phyloP scores from a whole-genome alignment of 768 basidiomycete genomes.

The Pleurotus citrinopileatus region DNA sequence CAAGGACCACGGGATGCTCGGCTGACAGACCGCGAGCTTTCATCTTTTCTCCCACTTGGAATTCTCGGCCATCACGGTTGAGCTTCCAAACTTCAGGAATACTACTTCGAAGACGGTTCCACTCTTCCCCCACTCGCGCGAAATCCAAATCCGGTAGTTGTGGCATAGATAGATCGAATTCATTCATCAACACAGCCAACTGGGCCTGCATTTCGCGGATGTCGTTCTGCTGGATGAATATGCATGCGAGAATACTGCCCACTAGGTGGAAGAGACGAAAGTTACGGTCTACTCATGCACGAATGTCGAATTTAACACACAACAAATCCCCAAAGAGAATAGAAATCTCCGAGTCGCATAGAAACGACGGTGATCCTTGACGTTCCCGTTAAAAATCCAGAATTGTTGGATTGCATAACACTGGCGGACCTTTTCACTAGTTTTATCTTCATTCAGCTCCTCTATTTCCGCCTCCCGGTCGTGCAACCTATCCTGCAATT shows the following conservation, averaged over 20 bases:
- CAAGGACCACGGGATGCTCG: conserved; percentile 76
- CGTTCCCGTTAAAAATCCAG: not conserved
- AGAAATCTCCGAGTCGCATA: conserved; percentile 48
- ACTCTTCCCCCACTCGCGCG: conserved; percentile 67
- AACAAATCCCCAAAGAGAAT: conserved; percentile 69
- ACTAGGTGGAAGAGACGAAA: conserved; percentile 36
- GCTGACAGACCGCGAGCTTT: conserved; percentile 64
- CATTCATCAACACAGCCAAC: conserved; percentile 61
- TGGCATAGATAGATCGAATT: conserved; percentile 67
- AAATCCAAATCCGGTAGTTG: conserved; percentile 65
- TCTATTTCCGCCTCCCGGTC: conserved; percentile 2
- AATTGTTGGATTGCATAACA: too few relatives aligned
- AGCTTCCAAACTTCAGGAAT: conserved; percentile 85
- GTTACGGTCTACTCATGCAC: not conserved
- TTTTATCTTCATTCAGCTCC: not conserved
- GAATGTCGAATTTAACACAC: conserved; percentile 35
- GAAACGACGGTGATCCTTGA: conserved; percentile 23
- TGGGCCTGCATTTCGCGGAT: conserved; percentile 69
- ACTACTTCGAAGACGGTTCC: conserved; percentile 60
- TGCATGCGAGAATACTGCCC: conserved; percentile 60
- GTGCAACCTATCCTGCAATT: not conserved
- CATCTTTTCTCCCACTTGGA: conserved; percentile 70
- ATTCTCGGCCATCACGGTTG: conserved; percentile 77
- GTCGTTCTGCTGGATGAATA: conserved; percentile 64
- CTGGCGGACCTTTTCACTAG: not conserved